A percentile compares a stretch with the other conserved stretches of the same genome.
These are phyloP conservation scores for Cerrena zonata DNA, from an alignment of 1,284 basidiomycete genomes.

Conservation along the genomic window DNA sequence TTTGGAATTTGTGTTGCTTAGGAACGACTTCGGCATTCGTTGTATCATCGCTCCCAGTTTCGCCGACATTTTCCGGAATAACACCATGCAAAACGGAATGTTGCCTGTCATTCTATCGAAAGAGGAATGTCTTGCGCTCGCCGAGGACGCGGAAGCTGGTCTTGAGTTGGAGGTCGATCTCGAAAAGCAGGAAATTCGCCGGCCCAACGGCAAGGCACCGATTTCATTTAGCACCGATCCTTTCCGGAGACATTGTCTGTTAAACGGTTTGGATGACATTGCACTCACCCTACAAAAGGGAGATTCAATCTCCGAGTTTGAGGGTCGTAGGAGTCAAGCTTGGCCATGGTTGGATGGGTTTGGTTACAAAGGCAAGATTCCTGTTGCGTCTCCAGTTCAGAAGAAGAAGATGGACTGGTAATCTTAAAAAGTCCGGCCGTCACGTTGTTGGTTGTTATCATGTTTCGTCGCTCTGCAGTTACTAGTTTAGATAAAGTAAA, in stretches of 20 bases:
- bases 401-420: slow-evolving; percentile 74
- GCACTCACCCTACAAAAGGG: slow-evolving; percentile 82
- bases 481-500: too few relatives aligned
- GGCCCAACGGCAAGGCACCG: slow-evolving; percentile 66
- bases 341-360: slow-evolving; percentile 96
- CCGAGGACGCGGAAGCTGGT: slow-evolving; percentile 76
- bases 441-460: slow-evolving; percentile 4
- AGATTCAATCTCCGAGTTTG: slow-evolving; percentile 67
- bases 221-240: slow-evolving; percentile 78
- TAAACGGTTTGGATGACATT: slow-evolving; percentile 93
- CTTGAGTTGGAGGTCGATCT: slow-evolving; percentile 85
- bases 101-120: slow-evolving; percentile 78
- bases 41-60: slow-evolving; percentile 91
- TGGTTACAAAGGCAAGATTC: slow-evolving; percentile 78
- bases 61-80: slow-evolving; percentile 90
- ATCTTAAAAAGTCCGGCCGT: too few relatives aligned
- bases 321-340: slow-evolving; percentile 63
- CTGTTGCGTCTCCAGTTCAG: slow-evolving; percentile 42
- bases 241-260: slow-evolving; percentile 85
- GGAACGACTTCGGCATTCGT: slow-evolving; percentile 91
- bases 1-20: slow-evolving; percentile 23
- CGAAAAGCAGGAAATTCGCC: slow-evolving; percentile 78
- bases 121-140: slow-evolving; percentile 70
- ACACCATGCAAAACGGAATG: slow-evolving; percentile 96
- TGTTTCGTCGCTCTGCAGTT: neutral